Base-by-base conservation (phyloP, 164 flowering plant genomes). In the Dillenia suffruticosa region DNA sequence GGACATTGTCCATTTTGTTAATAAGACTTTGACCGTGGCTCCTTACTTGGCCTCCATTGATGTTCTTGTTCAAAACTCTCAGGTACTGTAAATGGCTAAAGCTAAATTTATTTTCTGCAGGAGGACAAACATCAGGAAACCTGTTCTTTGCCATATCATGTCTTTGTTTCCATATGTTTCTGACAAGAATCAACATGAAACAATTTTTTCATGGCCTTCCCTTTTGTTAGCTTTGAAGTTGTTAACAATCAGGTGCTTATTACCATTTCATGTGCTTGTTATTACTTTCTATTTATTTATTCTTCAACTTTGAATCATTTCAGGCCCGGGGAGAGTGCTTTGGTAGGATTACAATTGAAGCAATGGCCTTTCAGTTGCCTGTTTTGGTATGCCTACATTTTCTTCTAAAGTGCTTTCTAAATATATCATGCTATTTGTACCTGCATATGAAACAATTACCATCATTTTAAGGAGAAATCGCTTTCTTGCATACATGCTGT, bases 291-390 rank as follows among this genome's bases (percentile, higher is more conserved):
- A 10, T 54, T 22, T 63, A 40, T 24, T 32, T 8, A 32, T 26
- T 24, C 10, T 55, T 22, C 44, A 12, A 14, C 11, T 17, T 1
- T 24, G 11, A 9, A 47, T 26, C 1, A 46, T 9, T 19, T 45
- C 57, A 93, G 98, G 96, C 79, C 3, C 84, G 97, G 12, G 99
- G 99, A 51, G 99, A 94, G 68, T 94, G 99, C 80, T 94, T 94
- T 86, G 99, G 99, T 54, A 86, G 99, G 79, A 94, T 94, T 76
- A 91, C 99, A 24, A 91, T 94, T 64, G 99, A 94, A 78, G 99
- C 99, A 19, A 94, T 95, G 97, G 97, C 90, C 12, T 95, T 95
- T 80, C 93, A 88, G 77, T 79, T 95, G 50, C 99, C 99, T 56
- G 96, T 92, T 26, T 61, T 95, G 89, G 98, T 91, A 80, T 67